Evolutionary conservation across 768 basidiomycete genomes (phyloP).

Genomic region (Russula dissimulans): DNA sequence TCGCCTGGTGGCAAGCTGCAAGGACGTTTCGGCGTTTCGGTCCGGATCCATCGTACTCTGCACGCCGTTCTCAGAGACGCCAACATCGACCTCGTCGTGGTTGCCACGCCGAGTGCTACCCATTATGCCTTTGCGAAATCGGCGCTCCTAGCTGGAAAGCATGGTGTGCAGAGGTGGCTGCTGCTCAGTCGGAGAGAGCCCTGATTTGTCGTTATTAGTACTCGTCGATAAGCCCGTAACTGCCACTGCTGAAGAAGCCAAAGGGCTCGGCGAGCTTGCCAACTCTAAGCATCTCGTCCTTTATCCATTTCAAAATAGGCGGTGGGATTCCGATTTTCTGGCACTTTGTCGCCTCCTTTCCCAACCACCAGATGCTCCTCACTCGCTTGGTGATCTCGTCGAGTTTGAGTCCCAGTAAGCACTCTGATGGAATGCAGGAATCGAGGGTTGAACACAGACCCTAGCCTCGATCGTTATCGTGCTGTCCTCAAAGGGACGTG

Average conservation of each 20-base stretch:
- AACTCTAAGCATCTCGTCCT: slow-evolving; percentile 50
- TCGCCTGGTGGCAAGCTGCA: slow-evolving; percentile 53
- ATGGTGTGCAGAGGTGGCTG: slow-evolving; percentile 37
- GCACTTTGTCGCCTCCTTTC: slow-evolving; percentile 51
- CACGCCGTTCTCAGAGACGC: slow-evolving; percentile 52
- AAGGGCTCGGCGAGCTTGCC: slow-evolving; percentile 52
- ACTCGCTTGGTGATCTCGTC: slow-evolving; percentile 49
- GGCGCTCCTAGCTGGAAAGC: slow-evolving; percentile 59
- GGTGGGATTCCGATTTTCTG: slow-evolving; percentile 74
- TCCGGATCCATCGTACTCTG: slow-evolving; percentile 49
- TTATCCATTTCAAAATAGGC: slow-evolving; percentile 65
- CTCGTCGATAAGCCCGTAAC: slow-evolving; percentile 77
- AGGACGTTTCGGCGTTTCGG: slow-evolving; percentile 50
- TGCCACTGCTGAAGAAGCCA: slow-evolving; percentile 47
- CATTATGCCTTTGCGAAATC: slow-evolving; percentile 62
- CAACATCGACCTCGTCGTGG: slow-evolving; percentile 57
- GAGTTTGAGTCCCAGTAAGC: slow-evolving; percentile 73
- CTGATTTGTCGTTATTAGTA: slow-evolving; percentile 31
- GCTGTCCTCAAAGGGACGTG: slow-evolving; percentile 57
- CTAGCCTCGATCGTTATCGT: slow-evolving; percentile 69
- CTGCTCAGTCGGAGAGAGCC: too few species aligned
- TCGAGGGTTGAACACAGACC: neutral
- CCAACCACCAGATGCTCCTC: slow-evolving; percentile 40
- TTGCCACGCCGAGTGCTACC: slow-evolving; percentile 67
- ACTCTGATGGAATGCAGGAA: neutral